Conservation (phyloP, 495 filamentous ascomycete genomes). For the Podospora bellae-mahoneyi region DNA sequence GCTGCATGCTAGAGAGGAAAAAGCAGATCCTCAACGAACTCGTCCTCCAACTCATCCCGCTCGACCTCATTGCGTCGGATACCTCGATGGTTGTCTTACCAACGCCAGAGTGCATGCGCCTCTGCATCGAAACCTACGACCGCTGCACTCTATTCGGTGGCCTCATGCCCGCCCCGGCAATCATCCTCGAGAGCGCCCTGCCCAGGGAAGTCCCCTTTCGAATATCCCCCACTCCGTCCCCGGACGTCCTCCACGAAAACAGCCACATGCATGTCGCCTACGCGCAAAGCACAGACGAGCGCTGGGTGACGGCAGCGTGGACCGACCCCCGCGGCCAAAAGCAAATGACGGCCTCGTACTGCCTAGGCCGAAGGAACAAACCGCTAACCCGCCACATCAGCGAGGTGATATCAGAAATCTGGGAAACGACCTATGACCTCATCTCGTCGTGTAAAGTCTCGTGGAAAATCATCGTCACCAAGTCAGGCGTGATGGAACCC, state of each 20-base stretch:
- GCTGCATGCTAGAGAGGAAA: constrained; percentile 50
- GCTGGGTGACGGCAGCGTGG: constrained; percentile 93
- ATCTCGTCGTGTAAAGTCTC: constrained; percentile 65
- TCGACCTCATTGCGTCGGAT: constrained; percentile 63
- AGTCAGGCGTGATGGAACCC: constrained; percentile 65
- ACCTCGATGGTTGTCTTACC: constrained; percentile 64
- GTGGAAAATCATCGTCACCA: constrained; percentile 78
- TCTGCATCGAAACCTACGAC: constrained; percentile 85
- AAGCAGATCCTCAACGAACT: constrained; percentile 59
- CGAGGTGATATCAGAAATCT: constrained; percentile 75
- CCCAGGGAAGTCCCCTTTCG: constrained; percentile 78
- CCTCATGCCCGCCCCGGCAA: constrained; percentile 60
- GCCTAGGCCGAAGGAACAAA: constrained; percentile 63
- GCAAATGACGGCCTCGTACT: constrained; percentile 76
- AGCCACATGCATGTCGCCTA: constrained; percentile 84
- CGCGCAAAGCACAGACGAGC: constrained; percentile 71
- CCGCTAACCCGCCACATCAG: constrained; percentile 52
- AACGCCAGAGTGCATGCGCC: constrained; percentile 59
- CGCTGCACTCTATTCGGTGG: constrained; percentile 63
- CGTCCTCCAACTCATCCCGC: constrained; percentile 77
- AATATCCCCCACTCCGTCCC: constrained; percentile 60
- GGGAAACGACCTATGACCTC: constrained; percentile 76
- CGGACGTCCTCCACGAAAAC: constrained; percentile 77
- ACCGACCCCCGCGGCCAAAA: constrained; percentile 75
- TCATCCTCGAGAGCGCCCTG: constrained; percentile 68